Conservation (phyloP, 2,329 filamentous ascomycete species). For the Hortaea werneckii region DNA sequence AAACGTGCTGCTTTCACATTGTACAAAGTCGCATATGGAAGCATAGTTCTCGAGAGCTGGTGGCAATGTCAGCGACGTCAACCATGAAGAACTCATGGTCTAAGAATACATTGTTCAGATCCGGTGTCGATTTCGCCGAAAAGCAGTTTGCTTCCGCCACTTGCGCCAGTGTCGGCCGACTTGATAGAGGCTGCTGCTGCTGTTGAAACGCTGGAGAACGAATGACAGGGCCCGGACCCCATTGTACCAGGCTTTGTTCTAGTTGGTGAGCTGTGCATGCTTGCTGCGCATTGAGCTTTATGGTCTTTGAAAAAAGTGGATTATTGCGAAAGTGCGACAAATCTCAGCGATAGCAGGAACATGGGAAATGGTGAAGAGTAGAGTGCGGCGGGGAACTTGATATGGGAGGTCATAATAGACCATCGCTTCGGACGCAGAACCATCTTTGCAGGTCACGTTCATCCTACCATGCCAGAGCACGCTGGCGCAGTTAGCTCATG, state of each 20-base stretch:
- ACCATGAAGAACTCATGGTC: too few relatives aligned
- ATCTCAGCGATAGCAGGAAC: neutral
- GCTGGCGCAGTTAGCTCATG: constrained; percentile 1
- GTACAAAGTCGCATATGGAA: constrained; percentile 39
- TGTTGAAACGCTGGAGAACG: constrained; percentile 13
- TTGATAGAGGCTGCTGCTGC: constrained; percentile 24
- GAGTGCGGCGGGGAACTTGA: neutral
- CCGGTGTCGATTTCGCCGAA: constrained; percentile 41
- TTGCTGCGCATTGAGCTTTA: too few relatives aligned
- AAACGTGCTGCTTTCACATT: constrained; percentile 39
- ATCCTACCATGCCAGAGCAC: constrained; percentile 6
- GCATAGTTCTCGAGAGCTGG: constrained; percentile 36
- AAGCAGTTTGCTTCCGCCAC: constrained; percentile 30
- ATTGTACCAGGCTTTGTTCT: too few relatives aligned
- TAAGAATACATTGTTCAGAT: neutral
- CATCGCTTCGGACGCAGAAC: too few relatives aligned
- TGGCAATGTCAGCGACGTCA: neutral
- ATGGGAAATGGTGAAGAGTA: neutral
- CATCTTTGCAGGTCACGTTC: neutral
- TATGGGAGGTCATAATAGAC: neutral
- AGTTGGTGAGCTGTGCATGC: too few relatives aligned
- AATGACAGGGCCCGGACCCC: too few relatives aligned
- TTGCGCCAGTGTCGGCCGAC: constrained; percentile 24
- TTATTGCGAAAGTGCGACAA: too few relatives aligned
- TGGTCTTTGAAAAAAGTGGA: too few relatives aligned